These are phyloP conservation scores for Ceratocystis cubensis DNA, from an alignment of 2,329 filamentous ascomycete genomes.

Conservation along the genomic window DNA sequence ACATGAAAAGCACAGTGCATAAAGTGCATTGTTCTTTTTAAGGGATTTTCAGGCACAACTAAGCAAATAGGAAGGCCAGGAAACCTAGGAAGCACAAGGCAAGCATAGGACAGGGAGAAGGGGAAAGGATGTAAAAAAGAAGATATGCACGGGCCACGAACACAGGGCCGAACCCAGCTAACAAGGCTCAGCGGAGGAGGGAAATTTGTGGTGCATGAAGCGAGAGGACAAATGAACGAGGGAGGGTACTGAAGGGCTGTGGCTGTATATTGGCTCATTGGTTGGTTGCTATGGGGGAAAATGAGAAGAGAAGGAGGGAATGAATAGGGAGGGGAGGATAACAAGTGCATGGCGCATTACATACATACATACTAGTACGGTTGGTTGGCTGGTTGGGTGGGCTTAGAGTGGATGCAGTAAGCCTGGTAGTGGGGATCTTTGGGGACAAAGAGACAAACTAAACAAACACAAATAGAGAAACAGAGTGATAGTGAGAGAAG, in stretches of 20 bases:
- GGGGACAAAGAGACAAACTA: background rate
- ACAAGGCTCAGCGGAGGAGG: background rate
- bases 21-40: background rate
- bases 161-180: background rate
- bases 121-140: background rate
- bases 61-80: background rate
- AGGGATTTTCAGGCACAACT: background rate
- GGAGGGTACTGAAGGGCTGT: background rate
- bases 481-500: too few species aligned
- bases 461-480: too few species aligned
- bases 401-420: background rate
- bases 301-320: background rate
- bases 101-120: background rate
- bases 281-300: slow-evolving; percentile 5
- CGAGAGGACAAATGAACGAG: background rate
- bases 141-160: background rate
- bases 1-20: background rate
- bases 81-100: background rate
- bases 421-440: background rate
- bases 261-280: background rate
- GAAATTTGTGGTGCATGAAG: slow-evolving; percentile 4
- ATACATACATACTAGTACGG: background rate
- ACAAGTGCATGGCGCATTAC: background rate
- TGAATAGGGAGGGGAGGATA: background rate
- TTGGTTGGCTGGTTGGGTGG: background rate